Conservation (phyloP, 2,329 filamentous ascomycete genomes). For the Cercospora zeina region DNA sequence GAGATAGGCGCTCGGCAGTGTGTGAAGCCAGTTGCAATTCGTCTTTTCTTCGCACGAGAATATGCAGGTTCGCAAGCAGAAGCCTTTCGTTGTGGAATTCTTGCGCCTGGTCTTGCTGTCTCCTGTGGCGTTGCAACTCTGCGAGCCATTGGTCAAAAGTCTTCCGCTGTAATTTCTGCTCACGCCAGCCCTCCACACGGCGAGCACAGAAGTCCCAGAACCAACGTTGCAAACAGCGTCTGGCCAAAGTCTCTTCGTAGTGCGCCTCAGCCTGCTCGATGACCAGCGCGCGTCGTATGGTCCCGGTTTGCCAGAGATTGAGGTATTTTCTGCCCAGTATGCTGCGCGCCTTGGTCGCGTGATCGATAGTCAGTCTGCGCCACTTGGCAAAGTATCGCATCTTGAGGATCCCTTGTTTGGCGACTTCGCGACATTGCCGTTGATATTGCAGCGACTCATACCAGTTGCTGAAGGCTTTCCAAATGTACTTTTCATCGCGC, state of each 20-base stretch:
- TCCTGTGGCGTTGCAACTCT: conserved; percentile 9
- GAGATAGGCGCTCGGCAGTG: conserved; percentile 13
- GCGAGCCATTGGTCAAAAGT: conserved; percentile 22
- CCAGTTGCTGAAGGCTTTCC: conserved; percentile 70
- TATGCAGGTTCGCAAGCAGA: not conserved
- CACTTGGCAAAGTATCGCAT: conserved; percentile 69
- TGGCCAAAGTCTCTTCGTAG: conserved; percentile 35
- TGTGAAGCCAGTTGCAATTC: conserved; percentile 8
- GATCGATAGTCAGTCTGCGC: conserved; percentile 64
- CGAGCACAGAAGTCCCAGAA: conserved; percentile 30
- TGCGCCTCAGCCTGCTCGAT: conserved; percentile 33
- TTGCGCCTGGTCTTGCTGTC: conserved; percentile 22
- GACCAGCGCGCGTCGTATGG: conserved; percentile 31
- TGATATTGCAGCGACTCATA: conserved; percentile 64
- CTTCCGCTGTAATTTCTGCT: conserved; percentile 31
- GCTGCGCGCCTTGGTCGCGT: conserved; percentile 56
- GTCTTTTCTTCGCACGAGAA: conserved; percentile 1
- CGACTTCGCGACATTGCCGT: conserved; percentile 54
- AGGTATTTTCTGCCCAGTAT: conserved; percentile 59
- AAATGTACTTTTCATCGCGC: conserved; percentile 64
- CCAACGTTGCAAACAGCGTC: conserved; percentile 32
- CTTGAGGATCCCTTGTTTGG: conserved; percentile 53
- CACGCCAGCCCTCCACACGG: conserved; percentile 40
- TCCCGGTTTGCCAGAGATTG: conserved; percentile 52
- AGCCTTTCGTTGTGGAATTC: conserved; percentile 12